Evolutionary conservation across 129 eudicot genomes (phyloP).

Genomic region (Erigeron canadensis): DNA sequence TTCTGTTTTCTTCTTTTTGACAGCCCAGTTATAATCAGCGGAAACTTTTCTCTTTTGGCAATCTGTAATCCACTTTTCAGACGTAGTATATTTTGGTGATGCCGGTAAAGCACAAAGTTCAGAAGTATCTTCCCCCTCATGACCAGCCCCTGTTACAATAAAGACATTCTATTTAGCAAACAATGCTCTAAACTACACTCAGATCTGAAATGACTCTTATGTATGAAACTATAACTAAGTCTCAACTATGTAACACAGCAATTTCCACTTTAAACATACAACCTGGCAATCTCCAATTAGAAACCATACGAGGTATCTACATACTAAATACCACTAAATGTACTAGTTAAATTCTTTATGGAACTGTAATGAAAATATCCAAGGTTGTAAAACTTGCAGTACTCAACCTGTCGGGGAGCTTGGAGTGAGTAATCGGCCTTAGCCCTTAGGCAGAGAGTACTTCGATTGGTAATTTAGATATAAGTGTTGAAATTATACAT

Average conservation of each 20-base stretch:
- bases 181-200: conserved; percentile 21
- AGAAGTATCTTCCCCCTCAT: conserved; percentile 49
- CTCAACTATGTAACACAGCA: too few species aligned
- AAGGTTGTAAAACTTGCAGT: too few species aligned
- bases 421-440: too few species aligned
- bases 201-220: conserved; percentile 21
- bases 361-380: too few species aligned
- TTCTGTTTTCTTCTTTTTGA: conserved; percentile 74
- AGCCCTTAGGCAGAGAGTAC: too few species aligned
- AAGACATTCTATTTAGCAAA: conserved; percentile 25
- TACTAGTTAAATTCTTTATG: not conserved
- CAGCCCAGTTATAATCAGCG: conserved; percentile 57
- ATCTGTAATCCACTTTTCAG: conserved; percentile 81
- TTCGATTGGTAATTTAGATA: too few species aligned
- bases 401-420: too few species aligned
- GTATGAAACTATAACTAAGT: not conserved
- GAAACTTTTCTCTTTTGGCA: conserved; percentile 69
- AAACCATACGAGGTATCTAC: not conserved
- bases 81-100: conserved; percentile 64
- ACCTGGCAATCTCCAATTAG: not conserved
- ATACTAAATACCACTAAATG: conserved; percentile 17
- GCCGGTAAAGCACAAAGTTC: conserved; percentile 41
- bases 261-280: too few species aligned
- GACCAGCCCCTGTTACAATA: conserved; percentile 41
- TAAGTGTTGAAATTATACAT: too few species aligned